A percentile compares a stretch with the other conserved stretches of the same genome.
Conservation (phyloP, 495 filamentous ascomycete genomes). For the Pseudomonodictys pantanalensis region DNA sequence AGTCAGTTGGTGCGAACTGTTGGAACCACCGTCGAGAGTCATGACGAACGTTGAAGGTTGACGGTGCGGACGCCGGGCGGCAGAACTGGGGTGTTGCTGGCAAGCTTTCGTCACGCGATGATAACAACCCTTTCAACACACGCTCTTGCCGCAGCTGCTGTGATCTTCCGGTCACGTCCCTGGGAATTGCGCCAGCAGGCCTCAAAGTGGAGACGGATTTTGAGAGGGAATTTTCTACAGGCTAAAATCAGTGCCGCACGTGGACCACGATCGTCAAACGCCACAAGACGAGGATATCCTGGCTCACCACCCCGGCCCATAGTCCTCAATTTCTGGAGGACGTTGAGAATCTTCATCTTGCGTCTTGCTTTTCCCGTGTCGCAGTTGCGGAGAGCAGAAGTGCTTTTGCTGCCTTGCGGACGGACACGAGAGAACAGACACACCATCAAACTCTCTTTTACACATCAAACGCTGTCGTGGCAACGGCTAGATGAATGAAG, state of each 20-base stretch:
- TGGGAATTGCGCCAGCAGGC: too few species aligned
- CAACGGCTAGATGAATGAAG: neutral
- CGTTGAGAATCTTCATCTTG: neutral
- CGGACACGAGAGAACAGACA: neutral
- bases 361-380: neutral
- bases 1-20: conserved; percentile 6
- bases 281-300: conserved; percentile 15
- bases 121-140: too few species aligned
- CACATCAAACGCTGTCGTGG: neutral
- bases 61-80: conserved; percentile 6
- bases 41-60: neutral
- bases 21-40: neutral
- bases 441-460: neutral
- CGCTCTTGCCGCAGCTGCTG: too few species aligned
- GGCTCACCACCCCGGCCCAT: neutral
- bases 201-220: too few species aligned
- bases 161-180: conserved; percentile 1
- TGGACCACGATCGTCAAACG: conserved; percentile 22
- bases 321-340: neutral
- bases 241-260: conserved; percentile 18
- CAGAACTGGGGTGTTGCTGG: too few species aligned
- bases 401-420: neutral
- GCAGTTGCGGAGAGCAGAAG: neutral
- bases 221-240: too few species aligned
- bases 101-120: too few species aligned